A percentile compares a stretch with the other conserved stretches of the same genome.
Evolutionary conservation across 768 basidiomycete genomes (phyloP).

Genomic region (Pleurotus djamor): DNA sequence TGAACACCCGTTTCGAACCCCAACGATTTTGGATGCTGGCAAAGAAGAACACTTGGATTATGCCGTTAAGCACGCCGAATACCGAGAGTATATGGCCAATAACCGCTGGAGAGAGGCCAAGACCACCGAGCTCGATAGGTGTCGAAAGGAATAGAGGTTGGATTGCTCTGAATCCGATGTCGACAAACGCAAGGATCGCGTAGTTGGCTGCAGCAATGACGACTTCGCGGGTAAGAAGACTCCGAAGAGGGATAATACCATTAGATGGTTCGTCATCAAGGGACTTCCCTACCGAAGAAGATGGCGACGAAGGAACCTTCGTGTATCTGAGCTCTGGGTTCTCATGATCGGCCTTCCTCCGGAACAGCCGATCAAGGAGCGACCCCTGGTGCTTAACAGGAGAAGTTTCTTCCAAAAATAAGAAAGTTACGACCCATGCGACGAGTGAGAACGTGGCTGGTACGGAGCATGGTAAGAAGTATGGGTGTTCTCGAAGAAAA

Average conservation of each 20-base stretch:
- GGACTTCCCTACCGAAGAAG: constrained; percentile 19
- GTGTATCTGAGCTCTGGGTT: too few species aligned
- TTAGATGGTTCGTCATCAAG: background rate
- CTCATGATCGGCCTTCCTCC: too few species aligned
- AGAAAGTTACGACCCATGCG: constrained; percentile 38
- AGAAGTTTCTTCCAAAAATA: constrained; percentile 41
- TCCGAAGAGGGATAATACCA: constrained; percentile 22
- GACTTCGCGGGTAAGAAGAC: constrained; percentile 49
- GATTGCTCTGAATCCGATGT: constrained; percentile 27
- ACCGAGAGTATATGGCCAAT: constrained; percentile 57
- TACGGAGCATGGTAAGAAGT: constrained; percentile 54
- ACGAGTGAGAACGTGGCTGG: constrained; percentile 46
- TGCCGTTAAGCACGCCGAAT: constrained; percentile 50
- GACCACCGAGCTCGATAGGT: constrained; percentile 52
- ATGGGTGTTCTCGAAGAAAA: constrained; percentile 50
- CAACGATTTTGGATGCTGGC: constrained; percentile 47
- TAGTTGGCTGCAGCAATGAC: constrained; percentile 69
- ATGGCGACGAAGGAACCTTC: constrained; percentile 8
- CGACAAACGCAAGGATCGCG: constrained; percentile 56
- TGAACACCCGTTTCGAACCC: constrained; percentile 54
- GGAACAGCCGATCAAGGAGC: background rate
- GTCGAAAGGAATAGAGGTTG: constrained; percentile 59
- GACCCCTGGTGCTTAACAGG: background rate
- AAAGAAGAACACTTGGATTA: constrained; percentile 55
- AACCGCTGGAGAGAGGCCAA: constrained; percentile 47